phyloP scores from a whole-genome alignment of 805 yeast genomes.

The Teunomyces tritomae region DNA sequence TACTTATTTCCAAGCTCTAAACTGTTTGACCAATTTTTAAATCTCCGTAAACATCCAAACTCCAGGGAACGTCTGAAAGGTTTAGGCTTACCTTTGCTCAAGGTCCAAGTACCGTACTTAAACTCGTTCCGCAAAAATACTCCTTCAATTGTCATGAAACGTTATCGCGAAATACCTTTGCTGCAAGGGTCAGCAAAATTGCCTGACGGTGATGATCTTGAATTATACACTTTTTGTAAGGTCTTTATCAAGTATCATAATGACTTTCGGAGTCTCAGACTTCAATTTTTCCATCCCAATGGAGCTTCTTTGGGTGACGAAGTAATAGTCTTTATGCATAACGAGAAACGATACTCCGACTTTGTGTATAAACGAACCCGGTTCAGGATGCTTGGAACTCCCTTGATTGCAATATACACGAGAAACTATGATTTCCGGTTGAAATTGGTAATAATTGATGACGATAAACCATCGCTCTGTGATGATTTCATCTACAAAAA shows the following conservation, averaged over 20 bases:
- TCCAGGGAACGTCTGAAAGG: slow-evolving; percentile 30
- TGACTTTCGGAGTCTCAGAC: slow-evolving; percentile 24
- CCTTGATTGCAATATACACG: slow-evolving; percentile 29
- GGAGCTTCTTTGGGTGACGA: slow-evolving; percentile 13
- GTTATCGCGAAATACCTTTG: slow-evolving; percentile 29
- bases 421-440: slow-evolving; percentile 30
- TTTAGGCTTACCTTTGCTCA: slow-evolving; percentile 36
- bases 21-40: slow-evolving; percentile 28
- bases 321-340: slow-evolving; percentile 33
- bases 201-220: slow-evolving; percentile 26
- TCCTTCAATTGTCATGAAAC: slow-evolving; percentile 33
- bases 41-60: slow-evolving; percentile 20
- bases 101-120: slow-evolving; percentile 35
- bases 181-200: slow-evolving; percentile 11
- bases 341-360: slow-evolving; percentile 38
- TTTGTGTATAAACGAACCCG: slow-evolving; percentile 35
- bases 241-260: slow-evolving; percentile 29
- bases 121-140: slow-evolving; percentile 31
- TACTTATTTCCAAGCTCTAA: slow-evolving; percentile 31
- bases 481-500: slow-evolving; percentile 33
- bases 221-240: slow-evolving; percentile 33
- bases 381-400: slow-evolving; percentile 38
- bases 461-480: slow-evolving; percentile 32
- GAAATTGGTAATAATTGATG: slow-evolving; percentile 33
- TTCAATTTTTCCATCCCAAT: slow-evolving; percentile 24